A percentile compares a stretch with the other conserved stretches of the same genome.
Conservation (phyloP, 352 stramenopile species). For the Phytophthora hybrid region DNA sequence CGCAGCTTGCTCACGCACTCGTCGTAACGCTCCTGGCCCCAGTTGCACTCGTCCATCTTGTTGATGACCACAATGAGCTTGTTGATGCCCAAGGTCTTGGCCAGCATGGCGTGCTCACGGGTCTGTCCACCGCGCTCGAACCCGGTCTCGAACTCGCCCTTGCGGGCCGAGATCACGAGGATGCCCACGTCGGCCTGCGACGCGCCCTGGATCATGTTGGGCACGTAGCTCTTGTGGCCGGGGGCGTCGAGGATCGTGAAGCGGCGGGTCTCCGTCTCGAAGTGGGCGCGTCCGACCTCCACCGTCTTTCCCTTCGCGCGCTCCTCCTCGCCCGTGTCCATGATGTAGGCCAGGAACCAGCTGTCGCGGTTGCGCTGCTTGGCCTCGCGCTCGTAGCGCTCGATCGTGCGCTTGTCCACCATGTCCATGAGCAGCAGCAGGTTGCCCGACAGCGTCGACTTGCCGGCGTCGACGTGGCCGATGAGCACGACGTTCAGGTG, state of each 20-base stretch:
- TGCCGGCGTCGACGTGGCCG: conserved; percentile 99
- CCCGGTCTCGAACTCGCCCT: conserved; percentile 99
- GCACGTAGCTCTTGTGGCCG: conserved; percentile 99
- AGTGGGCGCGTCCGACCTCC: conserved; percentile 95
- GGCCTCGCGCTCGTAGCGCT: conserved; percentile 98
- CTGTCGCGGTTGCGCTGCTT: conserved; percentile 91
- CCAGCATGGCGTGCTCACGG: conserved; percentile 98
- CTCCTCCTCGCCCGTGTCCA: conserved; percentile 99
- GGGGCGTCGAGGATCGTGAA: conserved; percentile 99
- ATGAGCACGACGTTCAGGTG: conserved; percentile 99
- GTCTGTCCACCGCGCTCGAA: conserved; percentile 99
- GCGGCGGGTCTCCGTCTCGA: conserved; percentile 95
- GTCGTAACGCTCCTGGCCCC: conserved; percentile 92
- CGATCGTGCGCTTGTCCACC: conserved; percentile 99
- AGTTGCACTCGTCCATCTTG: conserved; percentile 99
- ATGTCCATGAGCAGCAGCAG: conserved; percentile 99
- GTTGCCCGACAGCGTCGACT: conserved; percentile 98
- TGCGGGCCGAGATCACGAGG: conserved; percentile 96
- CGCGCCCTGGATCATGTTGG: conserved; percentile 98
- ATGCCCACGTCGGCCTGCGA: conserved; percentile 98
- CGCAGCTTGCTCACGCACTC: conserved; percentile 96
- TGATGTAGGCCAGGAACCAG: conserved; percentile 99
- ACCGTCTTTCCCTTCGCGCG: conserved; percentile 93
- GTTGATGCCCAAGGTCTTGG: conserved; percentile 98
- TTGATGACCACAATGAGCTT: conserved; percentile 99